Percentiles rank a stretch among this genome's conserved stretches.
Evolutionary conservation across 306 rosid species (phyloP).

Genomic region (Trifolium repens): DNA sequence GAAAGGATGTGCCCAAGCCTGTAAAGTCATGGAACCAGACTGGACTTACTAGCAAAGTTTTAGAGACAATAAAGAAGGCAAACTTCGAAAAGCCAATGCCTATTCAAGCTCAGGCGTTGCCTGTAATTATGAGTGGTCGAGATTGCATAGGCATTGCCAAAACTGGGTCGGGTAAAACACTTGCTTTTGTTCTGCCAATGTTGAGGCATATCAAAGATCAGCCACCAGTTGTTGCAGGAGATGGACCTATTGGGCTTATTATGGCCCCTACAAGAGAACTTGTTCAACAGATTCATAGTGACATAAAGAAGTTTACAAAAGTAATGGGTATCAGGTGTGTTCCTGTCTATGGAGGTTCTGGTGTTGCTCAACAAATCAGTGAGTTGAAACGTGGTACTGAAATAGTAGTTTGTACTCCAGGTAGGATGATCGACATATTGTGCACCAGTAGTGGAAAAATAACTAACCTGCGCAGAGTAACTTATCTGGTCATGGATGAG

Average conservation of each 20-base stretch:
- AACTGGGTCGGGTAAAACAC: slow-evolving; percentile 64
- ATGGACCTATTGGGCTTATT: slow-evolving; percentile 91
- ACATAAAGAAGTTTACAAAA: slow-evolving; percentile 77
- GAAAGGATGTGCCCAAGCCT: slow-evolving; percentile 96
- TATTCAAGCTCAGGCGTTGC: slow-evolving; percentile 90
- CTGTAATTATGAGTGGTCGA: slow-evolving; percentile 91
- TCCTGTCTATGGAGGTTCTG: slow-evolving; percentile 97
- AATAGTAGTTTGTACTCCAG: slow-evolving; percentile 87
- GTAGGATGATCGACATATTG: slow-evolving; percentile 95
- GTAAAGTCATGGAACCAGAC: slow-evolving; percentile 37
- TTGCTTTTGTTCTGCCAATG: slow-evolving; percentile 73
- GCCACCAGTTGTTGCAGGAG: slow-evolving; percentile 86
- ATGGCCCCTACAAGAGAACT: slow-evolving; percentile 98
- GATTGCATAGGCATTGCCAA: slow-evolving; percentile 94
- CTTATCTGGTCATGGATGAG: slow-evolving; percentile 94
- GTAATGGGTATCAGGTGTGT: slow-evolving; percentile 80
- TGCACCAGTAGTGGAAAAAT: slow-evolving; percentile 96
- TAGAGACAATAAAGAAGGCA: slow-evolving; percentile 83
- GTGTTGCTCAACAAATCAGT: slow-evolving; percentile 98
- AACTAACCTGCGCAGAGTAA: slow-evolving; percentile 38
- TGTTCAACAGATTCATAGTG: slow-evolving; percentile 95
- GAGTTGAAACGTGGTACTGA: slow-evolving; percentile 95
- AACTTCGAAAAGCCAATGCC: slow-evolving; percentile 88
- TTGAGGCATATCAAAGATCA: slow-evolving; percentile 98
- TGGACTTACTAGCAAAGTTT: slow-evolving; percentile 17